Percentiles rank a stretch among this genome's conserved stretches.
Evolutionary conservation across 2,329 filamentous ascomycete genomes (phyloP).

Genomic region (Cladosporium velox): DNA sequence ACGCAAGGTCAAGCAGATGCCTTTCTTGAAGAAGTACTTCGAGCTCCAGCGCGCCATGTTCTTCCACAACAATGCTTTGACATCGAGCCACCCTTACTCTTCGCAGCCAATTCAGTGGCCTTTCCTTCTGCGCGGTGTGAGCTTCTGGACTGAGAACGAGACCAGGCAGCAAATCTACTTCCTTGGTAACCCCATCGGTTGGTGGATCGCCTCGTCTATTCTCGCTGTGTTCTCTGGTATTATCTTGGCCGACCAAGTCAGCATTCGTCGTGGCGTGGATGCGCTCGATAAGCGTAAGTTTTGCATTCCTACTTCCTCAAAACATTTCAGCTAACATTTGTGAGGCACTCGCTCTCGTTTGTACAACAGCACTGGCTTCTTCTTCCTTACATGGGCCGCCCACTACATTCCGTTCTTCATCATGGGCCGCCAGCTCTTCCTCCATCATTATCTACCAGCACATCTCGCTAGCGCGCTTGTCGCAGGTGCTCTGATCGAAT

Average conservation of each 20-base stretch:
- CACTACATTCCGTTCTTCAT: conserved; percentile 98
- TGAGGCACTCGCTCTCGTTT: conserved; percentile 84
- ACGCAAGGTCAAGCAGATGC: conserved; percentile 76
- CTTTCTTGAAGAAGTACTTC: conserved; percentile 92
- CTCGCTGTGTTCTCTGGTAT: conserved; percentile 93
- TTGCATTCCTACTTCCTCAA: background rate
- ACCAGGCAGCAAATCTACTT: conserved; percentile 98
- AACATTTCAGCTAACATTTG: background rate
- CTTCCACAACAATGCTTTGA: conserved; percentile 97
- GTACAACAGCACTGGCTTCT: conserved; percentile 98
- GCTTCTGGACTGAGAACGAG: conserved; percentile 98
- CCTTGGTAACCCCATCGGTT: conserved; percentile 91
- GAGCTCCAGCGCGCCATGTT: conserved; percentile 98
- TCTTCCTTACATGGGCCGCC: conserved; percentile 96
- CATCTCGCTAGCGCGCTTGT: conserved; percentile 90
- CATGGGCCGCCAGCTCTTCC: conserved; percentile 96
- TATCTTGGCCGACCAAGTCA: conserved; percentile 88
- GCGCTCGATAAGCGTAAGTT: conserved; percentile 88
- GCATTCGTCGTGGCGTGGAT: conserved; percentile 87
- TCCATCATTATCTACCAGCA: conserved; percentile 95
- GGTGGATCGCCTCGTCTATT: conserved; percentile 93
- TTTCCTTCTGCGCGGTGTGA: conserved; percentile 93
- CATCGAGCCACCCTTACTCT: conserved; percentile 93
- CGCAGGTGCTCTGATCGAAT: conserved; percentile 87
- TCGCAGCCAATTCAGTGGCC: conserved; percentile 97